A percentile compares a stretch with the other conserved stretches of the same genome.
phyloP scores from a whole-genome alignment of 169 alveolate species.

The Cryptosporidium ubiquitum region DNA sequence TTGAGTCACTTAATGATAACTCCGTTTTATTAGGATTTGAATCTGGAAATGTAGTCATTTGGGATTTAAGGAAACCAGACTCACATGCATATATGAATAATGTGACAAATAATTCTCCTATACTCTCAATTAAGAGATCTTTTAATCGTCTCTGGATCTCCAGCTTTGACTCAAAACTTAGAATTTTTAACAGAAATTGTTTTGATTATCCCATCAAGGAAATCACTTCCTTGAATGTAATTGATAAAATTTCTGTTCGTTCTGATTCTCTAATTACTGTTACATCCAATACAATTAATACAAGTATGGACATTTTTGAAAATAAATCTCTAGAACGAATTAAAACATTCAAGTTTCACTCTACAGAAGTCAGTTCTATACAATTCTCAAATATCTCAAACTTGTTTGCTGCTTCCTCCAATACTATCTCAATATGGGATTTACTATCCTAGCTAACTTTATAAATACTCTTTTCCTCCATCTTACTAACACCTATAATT shows the following conservation, averaged over 20 bases:
- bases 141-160: constrained; percentile 42
- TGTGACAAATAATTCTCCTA: neutral
- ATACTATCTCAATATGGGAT: constrained; percentile 26
- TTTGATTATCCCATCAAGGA: constrained; percentile 17
- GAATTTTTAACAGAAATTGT: constrained; percentile 40
- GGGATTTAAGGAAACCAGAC: constrained; percentile 37
- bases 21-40: constrained; percentile 30
- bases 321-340: neutral
- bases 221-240: neutral
- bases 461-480: too few species aligned
- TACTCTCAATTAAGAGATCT: constrained; percentile 32
- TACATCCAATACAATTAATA: neutral
- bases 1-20: constrained; percentile 6
- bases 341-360: constrained; percentile 4
- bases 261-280: constrained; percentile 27
- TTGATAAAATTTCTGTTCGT: constrained; percentile 27
- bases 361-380: neutral
- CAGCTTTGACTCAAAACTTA: constrained; percentile 3
- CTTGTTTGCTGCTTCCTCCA: neutral
- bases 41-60: constrained; percentile 16
- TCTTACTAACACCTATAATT: neutral
- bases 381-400: constrained; percentile 1
- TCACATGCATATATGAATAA: neutral
- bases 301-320: constrained; percentile 18
- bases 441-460: neutral